Percentiles rank a stretch among this genome's conserved stretches.
These are phyloP conservation scores for Phytophthora brassicae DNA, from an alignment of 352 stramenopile genomes.

Conservation along the genomic window DNA sequence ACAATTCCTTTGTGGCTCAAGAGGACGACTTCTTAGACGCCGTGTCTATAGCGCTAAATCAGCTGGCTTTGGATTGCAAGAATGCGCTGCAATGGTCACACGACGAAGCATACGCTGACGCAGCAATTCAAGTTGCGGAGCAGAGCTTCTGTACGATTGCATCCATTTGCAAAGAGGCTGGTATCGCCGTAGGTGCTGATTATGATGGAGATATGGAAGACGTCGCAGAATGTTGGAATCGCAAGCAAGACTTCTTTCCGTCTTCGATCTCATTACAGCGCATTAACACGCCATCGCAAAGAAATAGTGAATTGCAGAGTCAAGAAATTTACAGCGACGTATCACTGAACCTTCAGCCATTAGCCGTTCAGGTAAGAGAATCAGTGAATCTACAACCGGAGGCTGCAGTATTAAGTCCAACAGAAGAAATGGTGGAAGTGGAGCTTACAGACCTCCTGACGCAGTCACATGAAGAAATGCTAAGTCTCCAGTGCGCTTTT, in stretches of 20 bases:
- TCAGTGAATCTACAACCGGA: not conserved
- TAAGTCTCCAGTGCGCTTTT: conserved; percentile 23
- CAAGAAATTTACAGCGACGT: not conserved
- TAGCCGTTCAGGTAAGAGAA: conserved; percentile 4
- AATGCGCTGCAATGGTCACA: conserved; percentile 22
- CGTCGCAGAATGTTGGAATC: not conserved
- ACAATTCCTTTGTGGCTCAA: conserved; percentile 32
- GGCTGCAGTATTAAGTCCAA: not conserved
- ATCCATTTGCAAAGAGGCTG: conserved; percentile 28
- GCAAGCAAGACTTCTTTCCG: not conserved
- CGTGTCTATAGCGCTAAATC: conserved; percentile 22
- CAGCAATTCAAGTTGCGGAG: conserved; percentile 22
- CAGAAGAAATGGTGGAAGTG: conserved; percentile 40
- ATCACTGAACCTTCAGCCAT: not conserved
- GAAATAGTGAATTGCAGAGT: conserved; percentile 1
- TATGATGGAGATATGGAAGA: not conserved
- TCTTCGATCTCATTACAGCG: not conserved
- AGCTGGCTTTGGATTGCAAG: conserved; percentile 20
- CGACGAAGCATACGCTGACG: conserved; percentile 14
- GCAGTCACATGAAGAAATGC: conserved; percentile 38
- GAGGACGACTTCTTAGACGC: conserved; percentile 39
- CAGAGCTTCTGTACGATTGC: conserved; percentile 18
- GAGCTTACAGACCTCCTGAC: conserved; percentile 42
- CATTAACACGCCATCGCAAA: not conserved
- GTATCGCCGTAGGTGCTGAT: conserved; percentile 6